Conservation (phyloP, 83 land plant species). For the Picea abies region DNA sequence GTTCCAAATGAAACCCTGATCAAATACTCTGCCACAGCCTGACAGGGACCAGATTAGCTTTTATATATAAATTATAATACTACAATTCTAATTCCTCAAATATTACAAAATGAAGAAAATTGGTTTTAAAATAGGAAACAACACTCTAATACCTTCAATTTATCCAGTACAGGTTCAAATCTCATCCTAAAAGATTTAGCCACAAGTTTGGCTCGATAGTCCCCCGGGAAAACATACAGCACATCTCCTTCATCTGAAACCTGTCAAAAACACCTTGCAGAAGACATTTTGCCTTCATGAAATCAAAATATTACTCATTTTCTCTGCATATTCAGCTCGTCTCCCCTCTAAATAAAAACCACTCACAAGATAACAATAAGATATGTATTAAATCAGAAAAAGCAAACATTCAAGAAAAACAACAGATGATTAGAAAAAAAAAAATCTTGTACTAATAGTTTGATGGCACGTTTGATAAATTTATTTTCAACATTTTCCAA, state of each 20-base stretch:
- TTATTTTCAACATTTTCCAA: background rate
- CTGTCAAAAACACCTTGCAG: conserved; percentile 55
- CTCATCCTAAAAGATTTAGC: conserved; percentile 83
- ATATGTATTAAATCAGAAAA: background rate
- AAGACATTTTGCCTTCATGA: conserved; percentile 26
- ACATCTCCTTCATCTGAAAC: conserved; percentile 99
- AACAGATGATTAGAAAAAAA: background rate
- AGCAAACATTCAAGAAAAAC: background rate
- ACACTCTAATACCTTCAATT: conserved; percentile 65
- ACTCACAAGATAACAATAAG: background rate
- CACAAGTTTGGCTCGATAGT: conserved; percentile 80
- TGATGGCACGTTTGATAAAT: background rate
- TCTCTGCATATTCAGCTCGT: conserved; percentile 10
- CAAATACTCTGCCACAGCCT: conserved; percentile 78
- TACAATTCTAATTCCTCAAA: conserved; percentile 3
- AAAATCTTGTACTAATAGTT: background rate
- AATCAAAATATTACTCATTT: conserved; percentile 23
- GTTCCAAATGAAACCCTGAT: conserved; percentile 96
- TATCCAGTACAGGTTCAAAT: conserved; percentile 86
- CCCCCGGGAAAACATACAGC: conserved; percentile 88
- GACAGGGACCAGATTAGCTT: conserved; percentile 21
- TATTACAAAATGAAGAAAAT: no score
- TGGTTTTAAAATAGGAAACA: conserved; percentile 11
- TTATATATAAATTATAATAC: background rate
- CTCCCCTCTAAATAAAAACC: background rate